Base-by-base conservation (phyloP, 306 rosid species). In the Argentina anserina region DNA sequence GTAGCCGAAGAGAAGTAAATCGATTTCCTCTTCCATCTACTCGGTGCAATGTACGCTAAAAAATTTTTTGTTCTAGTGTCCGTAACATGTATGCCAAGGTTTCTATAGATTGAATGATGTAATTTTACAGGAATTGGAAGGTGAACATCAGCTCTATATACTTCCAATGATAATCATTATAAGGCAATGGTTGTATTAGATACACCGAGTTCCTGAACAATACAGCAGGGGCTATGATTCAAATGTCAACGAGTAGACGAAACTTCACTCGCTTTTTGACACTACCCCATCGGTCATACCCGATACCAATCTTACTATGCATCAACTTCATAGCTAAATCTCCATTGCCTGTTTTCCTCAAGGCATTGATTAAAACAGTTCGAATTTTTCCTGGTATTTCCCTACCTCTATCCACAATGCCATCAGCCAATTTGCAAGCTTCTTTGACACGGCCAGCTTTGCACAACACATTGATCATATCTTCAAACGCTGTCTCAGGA, bases 401-500 rank as follows among this genome's bases (percentile, higher is more conserved):
- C 84, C 96, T 79, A 7, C 97, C 97, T 72, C 96, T 81, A 46
- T 90, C 96, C 72, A 90, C 95, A 75, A 91, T 82, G 45, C 97
- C 99, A 80, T 94, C 97, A 7, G 99, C 96, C 80, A 94, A 82
- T 61, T 91, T 91, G 87, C 97, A 94, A 26, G 97, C 96, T 76
- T 87, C 98, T 84, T 82, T 91, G 74, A 88, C 65, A 9, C 93
- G 91, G 18, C 93, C 85, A 0, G 87, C 96, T 79, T 88, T 94
- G 82, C 95, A 91, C 80, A 90, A 66, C 52, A 75, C 90, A 40
- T 79, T 83, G 80, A 92, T 83, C 98, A 92, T 92, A 61, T 90
- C 97, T 69, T 90, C 98, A 74, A 85, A 90, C 55, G 93, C 93
- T 0, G 83, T 78, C 77, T 87, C 97, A 9, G 92, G 86, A 79